Evolutionary conservation across 2,329 filamentous ascomycete genomes (phyloP), one percentile per base, ranked within the genome.

Genomic region (Microcyclospora tardicrescens): DNA sequence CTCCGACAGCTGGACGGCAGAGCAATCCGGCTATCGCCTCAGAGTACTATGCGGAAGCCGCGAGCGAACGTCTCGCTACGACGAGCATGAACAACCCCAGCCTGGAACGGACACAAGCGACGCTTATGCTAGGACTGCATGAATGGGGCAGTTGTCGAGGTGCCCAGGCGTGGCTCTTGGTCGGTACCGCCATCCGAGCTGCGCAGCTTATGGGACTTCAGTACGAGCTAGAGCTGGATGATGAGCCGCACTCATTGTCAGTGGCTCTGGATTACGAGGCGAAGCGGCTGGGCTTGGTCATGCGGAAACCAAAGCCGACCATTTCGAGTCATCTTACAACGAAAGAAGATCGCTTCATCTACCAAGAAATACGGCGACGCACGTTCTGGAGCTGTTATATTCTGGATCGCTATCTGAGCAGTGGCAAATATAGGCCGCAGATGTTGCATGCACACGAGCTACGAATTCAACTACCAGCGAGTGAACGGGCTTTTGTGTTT

Each of bases 361-460:
- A 71, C 28, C 74, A 73, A 41, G 81, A 85, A 55, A 71, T 79
- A 10, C 66, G 70, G 43, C 67, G 81, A 16, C 71, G 81, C 6
- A 83, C 80, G 1, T 81, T 84, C 64, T 84, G 80, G 64, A 82
- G 79, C 48, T 83, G 79, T 51, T 77, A 81, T 42, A 76, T 84
- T 37, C 65, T 85, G 48, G 81, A 85, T 54, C 72, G 79, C 2
- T 73, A 83, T 57, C 61, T 84, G 16, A 73, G 77, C 28, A 77
- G 73, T 48, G 79, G 79, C 14, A 73, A 73, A 44, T 69, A 75
- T 37, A 67, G 78, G 15, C 67, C 73, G 1, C 68, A 71, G 11
- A 76, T 74, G 51, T 67, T 84, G 33, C 66, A 68, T 29, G 61
- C 72, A 1, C 65, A 74, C 3, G 73, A 79, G 40, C 58, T 83